These are phyloP conservation scores for Trichoderma gracile DNA, from an alignment of 2,329 filamentous ascomycete species.

Conservation along the genomic window DNA sequence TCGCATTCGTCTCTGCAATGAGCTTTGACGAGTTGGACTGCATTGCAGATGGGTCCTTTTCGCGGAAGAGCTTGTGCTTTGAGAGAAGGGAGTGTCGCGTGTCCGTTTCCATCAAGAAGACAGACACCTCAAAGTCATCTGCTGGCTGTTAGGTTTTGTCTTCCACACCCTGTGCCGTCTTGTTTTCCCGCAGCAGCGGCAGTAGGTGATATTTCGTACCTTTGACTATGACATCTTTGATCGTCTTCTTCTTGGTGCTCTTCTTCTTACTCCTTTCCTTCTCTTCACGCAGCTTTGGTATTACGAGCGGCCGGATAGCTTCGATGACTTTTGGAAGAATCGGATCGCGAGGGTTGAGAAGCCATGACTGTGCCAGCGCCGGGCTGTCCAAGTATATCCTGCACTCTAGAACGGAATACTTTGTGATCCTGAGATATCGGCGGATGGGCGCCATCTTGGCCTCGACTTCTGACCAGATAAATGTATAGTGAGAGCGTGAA, in stretches of 20 bases:
- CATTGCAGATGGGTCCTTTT: conserved; percentile 54
- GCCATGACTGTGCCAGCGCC: conserved; percentile 76
- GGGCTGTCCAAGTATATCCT: conserved; percentile 96
- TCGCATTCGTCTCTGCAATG: conserved; percentile 56
- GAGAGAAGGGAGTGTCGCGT: conserved; percentile 83
- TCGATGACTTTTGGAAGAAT: conserved; percentile 81
- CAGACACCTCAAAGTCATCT: conserved; percentile 95
- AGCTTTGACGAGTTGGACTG: conserved; percentile 65
- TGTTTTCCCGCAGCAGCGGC: no score
- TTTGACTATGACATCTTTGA: conserved; percentile 84
- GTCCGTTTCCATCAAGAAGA: conserved; percentile 85
- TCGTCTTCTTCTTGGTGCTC: conserved; percentile 71
- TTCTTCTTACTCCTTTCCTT: conserved; percentile 62
- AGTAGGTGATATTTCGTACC: conserved; percentile 52
- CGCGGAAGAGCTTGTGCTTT: conserved; percentile 77
- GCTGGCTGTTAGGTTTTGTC: conserved; percentile 29
- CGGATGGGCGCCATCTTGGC: conserved; percentile 77
- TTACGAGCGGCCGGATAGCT: conserved; percentile 78
- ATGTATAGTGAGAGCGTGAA: conserved; percentile 13
- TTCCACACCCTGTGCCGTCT: no score
- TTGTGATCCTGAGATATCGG: conserved; percentile 87
- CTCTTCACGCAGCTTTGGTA: conserved; percentile 90
- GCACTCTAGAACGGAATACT: conserved; percentile 92
- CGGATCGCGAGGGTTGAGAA: conserved; percentile 74
- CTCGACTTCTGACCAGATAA: background rate